These are phyloP conservation scores for Cruciata laevipes DNA, from an alignment of 257 asterid species.

Conservation along the genomic window DNA sequence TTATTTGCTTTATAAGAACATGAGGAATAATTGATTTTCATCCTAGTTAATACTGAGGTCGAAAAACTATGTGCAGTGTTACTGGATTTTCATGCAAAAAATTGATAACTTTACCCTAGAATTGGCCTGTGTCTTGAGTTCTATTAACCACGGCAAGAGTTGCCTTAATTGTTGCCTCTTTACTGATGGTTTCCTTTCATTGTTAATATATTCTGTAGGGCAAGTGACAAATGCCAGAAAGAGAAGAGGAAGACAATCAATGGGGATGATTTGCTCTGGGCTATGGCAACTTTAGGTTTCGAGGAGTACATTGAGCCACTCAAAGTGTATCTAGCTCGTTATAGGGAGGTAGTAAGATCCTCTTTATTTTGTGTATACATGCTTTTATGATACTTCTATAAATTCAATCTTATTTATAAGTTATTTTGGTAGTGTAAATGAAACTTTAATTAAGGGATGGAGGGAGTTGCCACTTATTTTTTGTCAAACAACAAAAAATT, in stretches of 20 bases:
- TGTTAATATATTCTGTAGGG: slow-evolving; percentile 27
- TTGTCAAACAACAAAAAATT: not conserved
- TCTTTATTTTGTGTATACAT: not conserved
- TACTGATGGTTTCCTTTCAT: not conserved
- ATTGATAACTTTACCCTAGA: not conserved
- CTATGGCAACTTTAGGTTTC: slow-evolving; percentile 59
- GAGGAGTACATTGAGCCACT: slow-evolving; percentile 52
- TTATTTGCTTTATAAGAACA: not conserved
- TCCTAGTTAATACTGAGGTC: not conserved
- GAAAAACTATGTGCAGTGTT: not conserved
- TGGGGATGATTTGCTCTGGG: slow-evolving; percentile 60
- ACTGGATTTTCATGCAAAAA: not conserved
- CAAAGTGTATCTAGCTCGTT: slow-evolving; percentile 45
- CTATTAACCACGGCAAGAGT: not conserved
- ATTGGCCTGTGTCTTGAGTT: not conserved
- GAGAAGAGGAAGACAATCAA: slow-evolving; percentile 65
- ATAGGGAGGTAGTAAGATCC: slow-evolving; percentile 45
- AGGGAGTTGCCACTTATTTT: not conserved
- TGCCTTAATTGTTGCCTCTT: not conserved
- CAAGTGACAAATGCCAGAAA: slow-evolving; percentile 53
- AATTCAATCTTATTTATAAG: not conserved
- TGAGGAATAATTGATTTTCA: not conserved
- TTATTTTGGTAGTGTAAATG: not conserved
- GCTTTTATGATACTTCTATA: not conserved
- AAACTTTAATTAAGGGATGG: not conserved